Evolutionary conservation across 2,329 filamentous ascomycete genomes (phyloP).

Genomic region (Colletotrichum salicis): DNA sequence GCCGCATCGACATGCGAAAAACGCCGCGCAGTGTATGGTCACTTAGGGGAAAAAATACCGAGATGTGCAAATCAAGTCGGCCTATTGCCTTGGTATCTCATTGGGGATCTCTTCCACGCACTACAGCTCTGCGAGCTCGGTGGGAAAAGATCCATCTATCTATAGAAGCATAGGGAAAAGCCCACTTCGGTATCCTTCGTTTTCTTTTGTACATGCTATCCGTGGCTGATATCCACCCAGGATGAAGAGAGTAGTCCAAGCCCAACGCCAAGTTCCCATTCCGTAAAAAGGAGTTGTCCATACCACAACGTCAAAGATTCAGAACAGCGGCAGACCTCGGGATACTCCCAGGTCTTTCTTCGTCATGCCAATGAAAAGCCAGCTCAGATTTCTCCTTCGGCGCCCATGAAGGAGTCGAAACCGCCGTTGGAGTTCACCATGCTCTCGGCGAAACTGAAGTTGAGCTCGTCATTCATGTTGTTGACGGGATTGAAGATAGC

Average conservation of each 20-base stretch:
- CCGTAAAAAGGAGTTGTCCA: not conserved
- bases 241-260: not conserved
- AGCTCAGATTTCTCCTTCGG: conserved; percentile 51
- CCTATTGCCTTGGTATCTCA: conserved; percentile 27
- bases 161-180: conserved; percentile 6
- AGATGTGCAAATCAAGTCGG: conserved; percentile 10
- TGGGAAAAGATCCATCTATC: conserved; percentile 12
- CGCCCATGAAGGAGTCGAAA: conserved; percentile 38
- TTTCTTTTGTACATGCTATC: conserved; percentile 24
- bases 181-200: conserved; percentile 7
- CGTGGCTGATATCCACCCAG: not conserved
- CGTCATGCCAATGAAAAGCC: too few relatives aligned
- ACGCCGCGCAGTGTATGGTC: not conserved
- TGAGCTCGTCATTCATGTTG: not conserved
- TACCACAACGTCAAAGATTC: not conserved
- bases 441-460: conserved; percentile 24
- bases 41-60: not conserved
- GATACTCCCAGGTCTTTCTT: not conserved
- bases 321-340: not conserved
- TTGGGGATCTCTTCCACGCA: conserved; percentile 6
- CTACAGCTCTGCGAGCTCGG: conserved; percentile 10
- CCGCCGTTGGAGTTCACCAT: conserved; percentile 2
- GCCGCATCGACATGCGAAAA: not conserved
- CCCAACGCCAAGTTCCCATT: conserved; percentile 20
- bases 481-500: not conserved